Evolutionary conservation across 1,284 basidiomycete genomes (phyloP).

Genomic region (Rugiboletus extremiorientalis): DNA sequence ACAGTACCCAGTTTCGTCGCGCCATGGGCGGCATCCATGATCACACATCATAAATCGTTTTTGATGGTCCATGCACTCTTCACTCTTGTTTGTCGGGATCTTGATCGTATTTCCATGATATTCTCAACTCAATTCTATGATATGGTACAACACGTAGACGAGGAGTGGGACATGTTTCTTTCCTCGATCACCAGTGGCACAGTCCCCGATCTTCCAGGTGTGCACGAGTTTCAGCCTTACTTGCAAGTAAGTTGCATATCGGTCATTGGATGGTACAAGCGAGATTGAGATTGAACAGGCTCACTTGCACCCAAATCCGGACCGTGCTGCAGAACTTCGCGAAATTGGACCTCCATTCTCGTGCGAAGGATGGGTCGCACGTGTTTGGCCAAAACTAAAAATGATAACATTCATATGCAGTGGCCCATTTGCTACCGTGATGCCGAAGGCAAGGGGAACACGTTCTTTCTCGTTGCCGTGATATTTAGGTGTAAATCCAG

Average conservation of each 20-base stretch:
- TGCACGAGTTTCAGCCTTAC: slow-evolving; percentile 1
- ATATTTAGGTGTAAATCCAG: not conserved
- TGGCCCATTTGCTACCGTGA: slow-evolving; percentile 7
- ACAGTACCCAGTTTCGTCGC: not conserved
- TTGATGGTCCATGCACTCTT: slow-evolving; percentile 15
- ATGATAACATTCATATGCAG: not conserved
- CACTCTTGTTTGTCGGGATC: slow-evolving; percentile 1
- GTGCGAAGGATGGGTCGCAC: slow-evolving; percentile 11
- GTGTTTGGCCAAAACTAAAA: slow-evolving; percentile 8
- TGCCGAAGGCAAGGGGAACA: not conserved
- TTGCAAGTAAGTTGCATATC: slow-evolving; percentile 2
- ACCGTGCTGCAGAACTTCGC: slow-evolving; percentile 9
- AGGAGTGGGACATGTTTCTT: slow-evolving; percentile 12
- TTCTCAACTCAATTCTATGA: slow-evolving; percentile 8
- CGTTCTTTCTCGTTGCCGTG: no score
- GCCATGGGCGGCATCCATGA: slow-evolving; percentile 5
- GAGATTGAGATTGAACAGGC: not conserved
- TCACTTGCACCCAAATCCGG: slow-evolving; percentile 3
- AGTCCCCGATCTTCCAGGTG: slow-evolving; percentile 11
- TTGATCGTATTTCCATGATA: not conserved
- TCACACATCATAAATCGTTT: slow-evolving; percentile 3
- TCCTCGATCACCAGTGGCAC: slow-evolving; percentile 6
- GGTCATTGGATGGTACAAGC: not conserved
- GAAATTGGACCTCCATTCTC: slow-evolving; percentile 11
- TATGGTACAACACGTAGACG: slow-evolving; percentile 8